A percentile compares a stretch with the other conserved stretches of the same genome.
These are phyloP conservation scores for Eucalyptus tenuipes DNA, from an alignment of 345 rosid genomes.

Conservation along the genomic window DNA sequence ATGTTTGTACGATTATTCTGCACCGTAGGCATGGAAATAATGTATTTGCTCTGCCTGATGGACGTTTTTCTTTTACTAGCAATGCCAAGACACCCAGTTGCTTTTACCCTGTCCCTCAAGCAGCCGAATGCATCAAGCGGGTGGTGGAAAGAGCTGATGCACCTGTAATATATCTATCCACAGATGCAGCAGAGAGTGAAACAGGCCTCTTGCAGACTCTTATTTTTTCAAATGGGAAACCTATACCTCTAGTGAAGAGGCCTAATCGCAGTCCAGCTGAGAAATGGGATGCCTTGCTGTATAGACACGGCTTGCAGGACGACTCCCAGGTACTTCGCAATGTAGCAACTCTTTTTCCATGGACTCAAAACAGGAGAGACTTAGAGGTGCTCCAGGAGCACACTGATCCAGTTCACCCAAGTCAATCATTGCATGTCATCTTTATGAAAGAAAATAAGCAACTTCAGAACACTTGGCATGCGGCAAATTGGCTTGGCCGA, in stretches of 20 bases:
- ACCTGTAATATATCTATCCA: constrained; percentile 82
- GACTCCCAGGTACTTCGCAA: constrained; percentile 52
- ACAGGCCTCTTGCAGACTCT: constrained; percentile 69
- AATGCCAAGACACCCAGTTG: constrained; percentile 89
- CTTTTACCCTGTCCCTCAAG: constrained; percentile 95
- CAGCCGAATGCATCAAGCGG: constrained; percentile 73
- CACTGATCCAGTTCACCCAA: not conserved
- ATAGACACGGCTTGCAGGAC: constrained; percentile 52
- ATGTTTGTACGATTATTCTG: not conserved
- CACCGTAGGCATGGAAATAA: not conserved
- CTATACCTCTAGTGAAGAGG: constrained; percentile 65
- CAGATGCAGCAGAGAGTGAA: constrained; percentile 97
- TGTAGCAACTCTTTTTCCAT: not conserved
- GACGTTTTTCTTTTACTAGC: constrained; percentile 36
- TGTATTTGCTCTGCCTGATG: not conserved
- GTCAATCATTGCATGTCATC: not conserved
- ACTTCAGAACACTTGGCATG: not conserved
- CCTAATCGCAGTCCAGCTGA: constrained; percentile 74
- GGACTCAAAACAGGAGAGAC: not conserved
- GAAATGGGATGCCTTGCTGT: constrained; percentile 89
- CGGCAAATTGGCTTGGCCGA: not conserved
- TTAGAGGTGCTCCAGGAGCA: not conserved
- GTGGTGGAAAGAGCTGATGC: constrained; percentile 55
- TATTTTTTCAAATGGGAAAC: constrained; percentile 45
- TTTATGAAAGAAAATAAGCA: not conserved